Evolutionary conservation across 352 stramenopile genomes (phyloP), one percentile per base, ranked within the genome.

Genomic region (Blastocystis sp.): DNA sequence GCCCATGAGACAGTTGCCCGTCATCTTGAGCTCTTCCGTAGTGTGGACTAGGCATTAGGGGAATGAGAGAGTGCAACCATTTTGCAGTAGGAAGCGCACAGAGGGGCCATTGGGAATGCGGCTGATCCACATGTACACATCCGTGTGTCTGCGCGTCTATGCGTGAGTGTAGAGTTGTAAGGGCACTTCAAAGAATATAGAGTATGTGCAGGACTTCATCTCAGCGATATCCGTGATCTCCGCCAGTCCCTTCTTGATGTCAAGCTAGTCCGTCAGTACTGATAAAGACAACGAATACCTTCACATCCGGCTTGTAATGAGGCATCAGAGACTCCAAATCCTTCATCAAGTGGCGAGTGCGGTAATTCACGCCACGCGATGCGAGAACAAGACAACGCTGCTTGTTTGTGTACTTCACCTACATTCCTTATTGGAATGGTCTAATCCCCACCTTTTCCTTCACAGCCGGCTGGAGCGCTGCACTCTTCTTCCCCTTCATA

Each of bases 1-100:
- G 9, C 97, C 97, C 52, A 94, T 95, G 84, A 99, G 94, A 79
- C 95, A 98, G 90, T 99, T 99, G 71, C 97, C 97, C 40, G 96
- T 99, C 89, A 99, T 94, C 92, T 97, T 97, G 60, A 99, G 92
- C 92, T 99, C 97, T 90, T 99, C 97, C 96, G 99, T 99, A 40
- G 97, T 99, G 92, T 99, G 97, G 87, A 99, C 95, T 94, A 88
- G 43, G 6, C 24, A 79, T 0, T 66, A 2, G 40, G 0, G 81
- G 17, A 60, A 6, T 62, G 19, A 63, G 6, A 42, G 48, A 59
- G 0, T 91, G 90, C 38, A 21, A 94, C 92, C 92, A 90, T 99
- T 99, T 59, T 97, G 94, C 57, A 99, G 93, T 84, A 98, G 94
- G 91, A 99, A 99, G 90, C 98, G 98, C 82, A 94, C 94, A 48